Conservation (phyloP, 1,284 basidiomycete species). For the Cryptococcus jaspeensis region DNA sequence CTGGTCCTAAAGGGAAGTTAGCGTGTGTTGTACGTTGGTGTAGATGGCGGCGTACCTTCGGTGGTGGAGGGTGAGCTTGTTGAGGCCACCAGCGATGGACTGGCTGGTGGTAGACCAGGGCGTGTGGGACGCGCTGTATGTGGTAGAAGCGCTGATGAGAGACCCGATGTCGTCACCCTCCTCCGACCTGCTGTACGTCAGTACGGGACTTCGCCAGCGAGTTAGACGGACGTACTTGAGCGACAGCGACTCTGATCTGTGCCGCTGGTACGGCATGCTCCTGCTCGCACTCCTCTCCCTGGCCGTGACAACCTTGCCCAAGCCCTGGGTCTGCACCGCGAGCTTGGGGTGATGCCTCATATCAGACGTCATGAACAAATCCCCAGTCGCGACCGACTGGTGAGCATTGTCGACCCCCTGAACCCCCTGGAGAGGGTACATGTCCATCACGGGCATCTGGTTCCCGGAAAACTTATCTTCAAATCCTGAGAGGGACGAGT, state of each 20-base stretch:
- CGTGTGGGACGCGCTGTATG: constrained; percentile 15
- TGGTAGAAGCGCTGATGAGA: constrained; percentile 26
- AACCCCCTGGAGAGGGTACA: constrained; percentile 3
- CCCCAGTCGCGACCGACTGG: background rate
- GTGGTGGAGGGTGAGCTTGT: constrained; percentile 34
- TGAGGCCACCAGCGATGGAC: constrained; percentile 26
- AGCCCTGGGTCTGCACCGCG: constrained; percentile 23
- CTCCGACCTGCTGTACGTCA: constrained; percentile 32
- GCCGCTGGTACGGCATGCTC: constrained; percentile 31
- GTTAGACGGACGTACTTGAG: constrained; percentile 24
- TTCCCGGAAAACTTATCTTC: constrained; percentile 2
- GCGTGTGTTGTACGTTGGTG: too few relatives aligned
- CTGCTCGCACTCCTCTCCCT: constrained; percentile 27
- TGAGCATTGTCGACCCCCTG: background rate
- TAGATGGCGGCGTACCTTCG: constrained; percentile 35
- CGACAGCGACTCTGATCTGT: constrained; percentile 34
- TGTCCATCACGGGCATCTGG: constrained; percentile 3
- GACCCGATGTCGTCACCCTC: constrained; percentile 31
- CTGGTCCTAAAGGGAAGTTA: constrained; percentile 2
- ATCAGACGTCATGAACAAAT: background rate
- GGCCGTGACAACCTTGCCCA: constrained; percentile 15
- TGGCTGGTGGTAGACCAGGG: constrained; percentile 27
- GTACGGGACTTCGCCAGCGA: background rate
- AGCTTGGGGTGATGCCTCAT: constrained; percentile 14
- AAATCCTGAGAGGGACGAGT: constrained; percentile 10